Evolutionary conservation across 2,329 filamentous ascomycete species (phyloP).

Genomic region (Penicillium oxalicum): DNA sequence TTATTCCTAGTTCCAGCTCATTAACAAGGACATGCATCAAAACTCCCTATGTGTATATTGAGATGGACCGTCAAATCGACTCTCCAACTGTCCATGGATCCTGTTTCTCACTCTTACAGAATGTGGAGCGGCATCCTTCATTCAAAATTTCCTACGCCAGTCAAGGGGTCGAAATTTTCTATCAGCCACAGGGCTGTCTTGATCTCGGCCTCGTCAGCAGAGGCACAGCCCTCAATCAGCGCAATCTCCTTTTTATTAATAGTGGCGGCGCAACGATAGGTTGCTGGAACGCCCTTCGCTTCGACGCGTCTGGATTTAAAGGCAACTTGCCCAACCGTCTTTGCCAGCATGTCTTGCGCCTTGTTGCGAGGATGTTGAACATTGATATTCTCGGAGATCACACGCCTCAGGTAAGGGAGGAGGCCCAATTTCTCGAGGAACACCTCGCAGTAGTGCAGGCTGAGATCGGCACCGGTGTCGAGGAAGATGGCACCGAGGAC

Average conservation of each 20-base stretch:
- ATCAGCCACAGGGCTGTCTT: constrained; percentile 19
- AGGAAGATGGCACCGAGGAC: constrained; percentile 78
- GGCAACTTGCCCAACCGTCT: constrained; percentile 3
- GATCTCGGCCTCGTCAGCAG: constrained; percentile 27
- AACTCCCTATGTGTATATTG: too few species aligned
- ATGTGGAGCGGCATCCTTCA: too few species aligned
- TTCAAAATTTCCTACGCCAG: background rate
- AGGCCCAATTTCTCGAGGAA: constrained; percentile 63
- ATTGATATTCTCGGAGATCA: constrained; percentile 55
- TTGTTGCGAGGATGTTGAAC: constrained; percentile 60
- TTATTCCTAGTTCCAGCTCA: too few species aligned
- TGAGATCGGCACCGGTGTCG: constrained; percentile 56
- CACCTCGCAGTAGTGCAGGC: constrained; percentile 51
- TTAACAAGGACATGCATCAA: too few species aligned
- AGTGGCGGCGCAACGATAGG: constrained; percentile 17
- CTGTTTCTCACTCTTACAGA: too few species aligned
- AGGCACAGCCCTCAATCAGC: constrained; percentile 20
- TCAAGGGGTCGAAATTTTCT: constrained; percentile 7
- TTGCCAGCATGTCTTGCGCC: constrained; percentile 53
- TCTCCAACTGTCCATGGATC: too few species aligned
- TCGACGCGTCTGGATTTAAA: constrained; percentile 16
- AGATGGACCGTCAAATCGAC: too few species aligned
- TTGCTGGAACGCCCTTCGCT: constrained; percentile 10
- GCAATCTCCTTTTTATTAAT: constrained; percentile 15
- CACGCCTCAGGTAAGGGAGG: constrained; percentile 54